Percentiles rank a stretch among this genome's conserved stretches.
phyloP scores from a whole-genome alignment of 345 rosid species.

The Camelina neglecta region DNA sequence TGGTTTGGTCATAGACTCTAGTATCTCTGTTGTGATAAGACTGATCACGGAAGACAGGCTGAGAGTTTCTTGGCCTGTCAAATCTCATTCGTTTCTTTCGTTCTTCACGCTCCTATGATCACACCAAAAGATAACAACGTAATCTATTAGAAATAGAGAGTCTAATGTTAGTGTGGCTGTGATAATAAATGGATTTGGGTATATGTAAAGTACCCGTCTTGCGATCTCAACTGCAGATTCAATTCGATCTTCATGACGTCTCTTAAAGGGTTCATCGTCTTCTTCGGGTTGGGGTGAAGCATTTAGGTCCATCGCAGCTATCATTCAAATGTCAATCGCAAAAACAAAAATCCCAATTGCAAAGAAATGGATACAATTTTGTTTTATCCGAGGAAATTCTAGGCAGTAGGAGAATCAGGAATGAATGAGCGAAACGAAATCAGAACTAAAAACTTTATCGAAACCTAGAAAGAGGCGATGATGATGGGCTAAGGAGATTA shows the following conservation, averaged over 20 bases:
- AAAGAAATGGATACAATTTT: too few species aligned
- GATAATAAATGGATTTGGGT: neutral
- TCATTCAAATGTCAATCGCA: slow-evolving; percentile 2
- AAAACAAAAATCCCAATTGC: too few species aligned
- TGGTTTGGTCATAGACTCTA: slow-evolving; percentile 63
- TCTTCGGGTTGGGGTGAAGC: slow-evolving; percentile 72
- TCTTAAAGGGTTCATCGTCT: slow-evolving; percentile 62
- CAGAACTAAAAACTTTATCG: too few species aligned
- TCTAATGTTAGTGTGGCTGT: neutral
- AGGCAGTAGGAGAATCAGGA: too few species aligned
- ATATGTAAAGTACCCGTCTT: slow-evolving; percentile 54
- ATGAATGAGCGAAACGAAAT: too few species aligned
- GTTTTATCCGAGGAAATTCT: too few species aligned
- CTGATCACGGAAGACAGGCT: slow-evolving; percentile 53
- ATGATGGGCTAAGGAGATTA: too few species aligned
- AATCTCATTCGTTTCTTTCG: slow-evolving; percentile 69
- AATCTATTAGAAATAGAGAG: too few species aligned
- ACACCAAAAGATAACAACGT: neutral
- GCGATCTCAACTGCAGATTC: slow-evolving; percentile 68
- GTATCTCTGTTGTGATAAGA: slow-evolving; percentile 48
- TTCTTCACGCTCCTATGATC: slow-evolving; percentile 86
- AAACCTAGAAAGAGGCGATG: too few species aligned
- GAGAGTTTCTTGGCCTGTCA: slow-evolving; percentile 57
- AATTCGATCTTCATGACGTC: slow-evolving; percentile 51
- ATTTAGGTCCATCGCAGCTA: slow-evolving; percentile 74